Evolutionary conservation across 75 land plant species (phyloP).

Genomic region (Adiantum capillusveneris): DNA sequence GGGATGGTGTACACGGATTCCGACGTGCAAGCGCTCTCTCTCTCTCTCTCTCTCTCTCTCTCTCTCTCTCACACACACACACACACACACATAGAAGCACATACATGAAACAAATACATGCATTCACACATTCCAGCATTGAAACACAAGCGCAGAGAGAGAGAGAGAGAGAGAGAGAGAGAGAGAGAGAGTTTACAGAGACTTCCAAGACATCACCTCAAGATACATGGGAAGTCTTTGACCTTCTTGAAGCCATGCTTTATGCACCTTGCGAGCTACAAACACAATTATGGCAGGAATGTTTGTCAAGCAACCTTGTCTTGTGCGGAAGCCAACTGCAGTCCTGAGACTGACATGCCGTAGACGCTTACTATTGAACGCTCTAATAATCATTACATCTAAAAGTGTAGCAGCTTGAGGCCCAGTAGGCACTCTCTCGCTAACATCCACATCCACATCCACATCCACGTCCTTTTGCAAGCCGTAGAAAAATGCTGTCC

Average conservation of each 20-base stretch:
- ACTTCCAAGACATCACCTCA: not conserved
- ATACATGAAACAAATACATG: too few relatives aligned
- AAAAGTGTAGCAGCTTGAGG: slow-evolving; percentile 11
- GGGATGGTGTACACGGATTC: too few relatives aligned
- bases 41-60: too few relatives aligned
- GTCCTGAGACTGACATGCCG: slow-evolving; percentile 10
- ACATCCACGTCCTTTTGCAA: slow-evolving; percentile 12
- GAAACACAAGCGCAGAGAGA: too few relatives aligned
- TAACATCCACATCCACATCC: slow-evolving; percentile 4
- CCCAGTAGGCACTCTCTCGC: slow-evolving; percentile 1
- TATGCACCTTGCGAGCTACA: slow-evolving; percentile 16
- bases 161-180: too few relatives aligned
- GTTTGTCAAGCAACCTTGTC: slow-evolving; percentile 7
- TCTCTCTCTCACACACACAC: too few relatives aligned
- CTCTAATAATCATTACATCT: slow-evolving; percentile 16
- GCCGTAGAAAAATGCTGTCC: slow-evolving; percentile 3
- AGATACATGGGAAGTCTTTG: slow-evolving; percentile 9
- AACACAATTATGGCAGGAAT: slow-evolving; percentile 8
- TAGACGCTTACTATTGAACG: slow-evolving; percentile 8
- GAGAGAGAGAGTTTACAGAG: too few relatives aligned
- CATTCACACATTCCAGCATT: too few relatives aligned
- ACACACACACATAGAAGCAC: too few relatives aligned
- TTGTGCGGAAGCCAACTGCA: slow-evolving; percentile 13
- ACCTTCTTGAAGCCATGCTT: slow-evolving; percentile 13
- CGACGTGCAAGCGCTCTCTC: too few relatives aligned